These are phyloP conservation scores for Acer campestre DNA, from an alignment of 345 rosid species.

Conservation along the genomic window DNA sequence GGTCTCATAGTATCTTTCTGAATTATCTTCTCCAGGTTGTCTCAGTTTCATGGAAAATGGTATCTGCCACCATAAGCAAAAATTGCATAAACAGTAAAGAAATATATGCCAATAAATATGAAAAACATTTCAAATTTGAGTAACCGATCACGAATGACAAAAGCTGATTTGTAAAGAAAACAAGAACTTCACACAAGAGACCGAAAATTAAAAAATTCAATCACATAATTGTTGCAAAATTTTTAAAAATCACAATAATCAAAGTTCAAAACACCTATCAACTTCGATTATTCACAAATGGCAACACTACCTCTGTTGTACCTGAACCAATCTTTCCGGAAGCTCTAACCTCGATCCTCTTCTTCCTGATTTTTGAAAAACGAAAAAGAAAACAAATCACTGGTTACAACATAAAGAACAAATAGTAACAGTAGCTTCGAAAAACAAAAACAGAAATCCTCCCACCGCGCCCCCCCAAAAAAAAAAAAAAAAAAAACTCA, in stretches of 20 bases:
- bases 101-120: no score
- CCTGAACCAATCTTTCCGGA: constrained; percentile 80
- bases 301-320: constrained; percentile 73
- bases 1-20: constrained; percentile 75
- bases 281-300: neutral
- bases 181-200: neutral
- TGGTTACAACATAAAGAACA: neutral
- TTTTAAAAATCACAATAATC: neutral
- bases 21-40: constrained; percentile 52
- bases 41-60: constrained; percentile 65
- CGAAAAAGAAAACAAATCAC: neutral
- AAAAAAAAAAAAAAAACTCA: constrained; percentile 25
- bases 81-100: neutral
- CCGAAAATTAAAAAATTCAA: neutral
- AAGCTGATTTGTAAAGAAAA: neutral
- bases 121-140: neutral
- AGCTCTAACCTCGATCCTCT: constrained; percentile 56
- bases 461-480: no score
- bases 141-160: neutral
- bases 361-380: constrained; percentile 43
- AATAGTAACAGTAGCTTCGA: neutral
- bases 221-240: neutral
- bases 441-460: neutral
- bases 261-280: neutral
- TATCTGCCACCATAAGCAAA: constrained; percentile 44